phyloP scores from a whole-genome alignment of 768 basidiomycete genomes.

The Termitomyces bulborhizus region DNA sequence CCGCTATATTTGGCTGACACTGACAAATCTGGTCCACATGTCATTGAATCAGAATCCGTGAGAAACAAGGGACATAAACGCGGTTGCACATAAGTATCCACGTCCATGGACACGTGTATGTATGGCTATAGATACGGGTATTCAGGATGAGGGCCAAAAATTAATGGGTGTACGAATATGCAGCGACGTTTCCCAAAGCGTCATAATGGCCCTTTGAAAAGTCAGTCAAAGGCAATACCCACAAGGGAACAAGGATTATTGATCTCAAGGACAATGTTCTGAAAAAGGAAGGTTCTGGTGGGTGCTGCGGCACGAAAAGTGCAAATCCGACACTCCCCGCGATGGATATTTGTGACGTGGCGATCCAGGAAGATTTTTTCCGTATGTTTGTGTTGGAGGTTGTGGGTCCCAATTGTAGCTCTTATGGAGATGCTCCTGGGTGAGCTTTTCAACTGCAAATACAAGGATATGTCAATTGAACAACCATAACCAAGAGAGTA shows the following conservation, averaged over 20 bases:
- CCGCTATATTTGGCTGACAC: background rate
- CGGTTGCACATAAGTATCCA: background rate
- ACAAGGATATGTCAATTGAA: background rate
- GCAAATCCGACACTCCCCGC: background rate
- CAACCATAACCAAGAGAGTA: constrained; percentile 8
- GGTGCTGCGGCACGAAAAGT: background rate
- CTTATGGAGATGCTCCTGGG: constrained; percentile 3
- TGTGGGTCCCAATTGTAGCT: constrained; percentile 14
- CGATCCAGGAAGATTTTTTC: background rate
- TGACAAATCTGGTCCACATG: background rate
- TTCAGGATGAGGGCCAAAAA: background rate
- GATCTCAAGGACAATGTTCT: constrained; percentile 8
- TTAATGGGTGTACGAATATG: background rate
- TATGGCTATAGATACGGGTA: background rate
- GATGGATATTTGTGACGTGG: background rate
- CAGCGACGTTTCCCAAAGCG: background rate
- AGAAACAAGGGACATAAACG: background rate
- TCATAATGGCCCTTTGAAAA: background rate
- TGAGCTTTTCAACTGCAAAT: background rate
- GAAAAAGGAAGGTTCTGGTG: constrained; percentile 9
- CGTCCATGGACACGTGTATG: background rate
- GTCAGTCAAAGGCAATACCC: constrained; percentile 18
- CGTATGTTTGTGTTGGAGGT: background rate
- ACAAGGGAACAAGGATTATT: constrained; percentile 22
- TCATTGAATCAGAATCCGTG: background rate